Conservation (phyloP, 2,329 filamentous ascomycete species). For the Fusarium sp. region DNA sequence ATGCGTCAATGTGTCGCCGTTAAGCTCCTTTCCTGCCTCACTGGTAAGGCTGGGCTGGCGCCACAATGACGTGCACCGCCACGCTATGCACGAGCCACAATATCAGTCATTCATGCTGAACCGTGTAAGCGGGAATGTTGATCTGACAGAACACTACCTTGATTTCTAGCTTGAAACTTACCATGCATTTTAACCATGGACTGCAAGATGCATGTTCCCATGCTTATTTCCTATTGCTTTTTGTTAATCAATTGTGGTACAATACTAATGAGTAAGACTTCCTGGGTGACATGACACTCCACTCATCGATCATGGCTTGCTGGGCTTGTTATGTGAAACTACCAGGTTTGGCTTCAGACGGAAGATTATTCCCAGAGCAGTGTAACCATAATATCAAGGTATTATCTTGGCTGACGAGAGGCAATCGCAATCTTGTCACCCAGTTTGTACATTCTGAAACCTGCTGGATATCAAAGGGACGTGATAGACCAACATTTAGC, state of each 20-base stretch:
- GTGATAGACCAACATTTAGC: conserved; percentile 1
- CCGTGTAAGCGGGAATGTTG: not conserved
- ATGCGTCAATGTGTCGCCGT: conserved; percentile 38
- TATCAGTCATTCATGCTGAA: not conserved
- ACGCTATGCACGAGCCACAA: conserved; percentile 14
- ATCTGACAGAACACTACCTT: not conserved
- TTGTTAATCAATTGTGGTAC: not conserved
- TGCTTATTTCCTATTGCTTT: conserved; percentile 2
- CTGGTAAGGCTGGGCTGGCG: conserved; percentile 41
- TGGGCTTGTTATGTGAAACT: conserved; percentile 1
- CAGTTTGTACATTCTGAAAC: conserved; percentile 26
- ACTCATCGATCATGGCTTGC: conserved; percentile 2
- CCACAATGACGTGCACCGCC: conserved; percentile 35
- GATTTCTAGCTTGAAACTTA: not conserved
- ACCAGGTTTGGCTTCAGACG: conserved; percentile 3
- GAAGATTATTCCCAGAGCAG: not conserved
- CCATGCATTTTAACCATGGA: not conserved
- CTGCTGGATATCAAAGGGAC: conserved; percentile 3
- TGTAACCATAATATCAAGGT: conserved; percentile 8
- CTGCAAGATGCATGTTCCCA: not conserved
- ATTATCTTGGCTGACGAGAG: conserved; percentile 11
- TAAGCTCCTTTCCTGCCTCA: conserved; percentile 47
- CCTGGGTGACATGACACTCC: not conserved
- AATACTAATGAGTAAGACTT: not conserved
- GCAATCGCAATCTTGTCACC: conserved; percentile 9